Conservation (phyloP, 2,329 filamentous ascomycete genomes). For the Xylariaceae sp. region DNA sequence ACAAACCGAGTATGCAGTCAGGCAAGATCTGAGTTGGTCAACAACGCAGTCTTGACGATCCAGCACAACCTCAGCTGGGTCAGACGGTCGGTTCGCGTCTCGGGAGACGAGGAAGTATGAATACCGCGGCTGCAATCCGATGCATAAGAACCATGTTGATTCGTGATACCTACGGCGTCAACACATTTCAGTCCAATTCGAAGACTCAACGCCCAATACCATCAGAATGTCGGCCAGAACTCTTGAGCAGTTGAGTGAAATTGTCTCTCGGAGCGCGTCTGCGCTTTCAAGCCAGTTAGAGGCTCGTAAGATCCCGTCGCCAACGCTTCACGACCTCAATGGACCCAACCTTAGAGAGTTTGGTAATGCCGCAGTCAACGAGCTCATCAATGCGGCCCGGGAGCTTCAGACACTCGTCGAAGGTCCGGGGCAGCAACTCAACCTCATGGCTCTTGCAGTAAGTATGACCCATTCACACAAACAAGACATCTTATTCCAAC, state of each 20-base stretch:
- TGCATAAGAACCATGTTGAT: too few species aligned
- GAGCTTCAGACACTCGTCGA: constrained; percentile 1
- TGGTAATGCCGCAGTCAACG: neutral
- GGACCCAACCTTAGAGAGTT: neutral
- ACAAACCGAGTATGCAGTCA: too few species aligned
- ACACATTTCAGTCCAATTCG: neutral
- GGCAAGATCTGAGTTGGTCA: too few species aligned
- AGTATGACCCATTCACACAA: neutral
- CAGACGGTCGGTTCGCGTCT: too few species aligned
- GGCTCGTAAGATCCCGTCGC: neutral
- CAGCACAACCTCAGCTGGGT: too few species aligned
- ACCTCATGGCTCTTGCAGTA: neutral
- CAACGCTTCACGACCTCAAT: neutral
- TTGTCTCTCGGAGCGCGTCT: neutral
- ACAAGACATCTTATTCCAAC: neutral
- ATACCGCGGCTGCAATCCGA: too few species aligned
- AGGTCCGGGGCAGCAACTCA: neutral
- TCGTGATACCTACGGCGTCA: too few species aligned
- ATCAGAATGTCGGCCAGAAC: neutral
- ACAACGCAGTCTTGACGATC: too few species aligned
- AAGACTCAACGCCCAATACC: neutral
- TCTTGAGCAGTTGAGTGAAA: neutral
- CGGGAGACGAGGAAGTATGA: too few species aligned
- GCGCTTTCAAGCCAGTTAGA: neutral
- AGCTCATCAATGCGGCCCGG: constrained; percentile 2